Evolutionary conservation across 2,329 filamentous ascomycete genomes (phyloP).

Genomic region (Aspergillus tanneri): DNA sequence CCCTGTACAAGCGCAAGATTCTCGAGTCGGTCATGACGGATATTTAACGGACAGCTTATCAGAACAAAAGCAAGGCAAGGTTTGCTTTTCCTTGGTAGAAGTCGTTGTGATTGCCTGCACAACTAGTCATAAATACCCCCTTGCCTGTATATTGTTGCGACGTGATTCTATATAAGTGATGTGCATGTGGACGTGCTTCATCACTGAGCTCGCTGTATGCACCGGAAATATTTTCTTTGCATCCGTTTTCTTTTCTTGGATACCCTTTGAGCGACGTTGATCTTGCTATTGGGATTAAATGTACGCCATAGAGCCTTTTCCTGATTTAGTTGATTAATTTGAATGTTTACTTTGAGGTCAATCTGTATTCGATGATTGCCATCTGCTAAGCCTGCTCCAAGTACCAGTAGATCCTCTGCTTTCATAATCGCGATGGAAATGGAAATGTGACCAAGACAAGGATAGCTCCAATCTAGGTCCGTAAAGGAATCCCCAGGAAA

Average conservation of each 20-base stretch:
- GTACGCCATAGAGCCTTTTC: not conserved
- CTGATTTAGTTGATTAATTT: not conserved
- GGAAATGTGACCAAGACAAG: no score
- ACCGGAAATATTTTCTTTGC: not conserved
- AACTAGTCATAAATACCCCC: slow-evolving; percentile 1
- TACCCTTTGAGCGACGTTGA: slow-evolving; percentile 21
- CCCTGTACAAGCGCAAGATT: slow-evolving; percentile 44
- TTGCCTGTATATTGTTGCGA: slow-evolving; percentile 6
- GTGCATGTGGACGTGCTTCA: not conserved
- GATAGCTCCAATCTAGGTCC: no score
- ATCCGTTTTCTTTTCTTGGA: slow-evolving; percentile 16
- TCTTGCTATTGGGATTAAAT: slow-evolving; percentile 7
- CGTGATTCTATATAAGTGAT: not conserved
- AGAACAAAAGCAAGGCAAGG: not conserved
- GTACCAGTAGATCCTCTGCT: no score
- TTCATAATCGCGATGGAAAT: no score
- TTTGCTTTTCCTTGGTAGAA: not conserved
- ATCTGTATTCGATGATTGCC: no score
- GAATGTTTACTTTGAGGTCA: not conserved
- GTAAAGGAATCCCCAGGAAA: no score
- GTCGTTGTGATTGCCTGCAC: not conserved
- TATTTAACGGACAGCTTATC: slow-evolving; percentile 24
- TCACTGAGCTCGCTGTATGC: no score
- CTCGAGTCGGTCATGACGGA: slow-evolving; percentile 47
- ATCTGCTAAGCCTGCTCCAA: no score